phyloP scores from a whole-genome alignment of 148 eudicot species.

The Chenopodium album region DNA sequence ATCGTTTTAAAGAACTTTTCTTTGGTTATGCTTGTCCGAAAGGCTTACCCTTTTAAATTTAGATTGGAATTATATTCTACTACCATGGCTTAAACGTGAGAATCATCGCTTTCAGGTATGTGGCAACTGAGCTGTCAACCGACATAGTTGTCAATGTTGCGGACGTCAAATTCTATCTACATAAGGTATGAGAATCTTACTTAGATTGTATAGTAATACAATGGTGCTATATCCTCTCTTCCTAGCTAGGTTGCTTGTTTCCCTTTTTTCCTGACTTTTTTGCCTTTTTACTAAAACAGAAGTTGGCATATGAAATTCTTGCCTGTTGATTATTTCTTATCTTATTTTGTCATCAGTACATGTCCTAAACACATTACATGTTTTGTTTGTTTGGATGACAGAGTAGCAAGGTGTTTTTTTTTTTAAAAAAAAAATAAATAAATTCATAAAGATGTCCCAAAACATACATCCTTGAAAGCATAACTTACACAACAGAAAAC shows the following conservation, averaged over 20 bases:
- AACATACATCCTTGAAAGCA: background rate
- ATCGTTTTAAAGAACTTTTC: background rate
- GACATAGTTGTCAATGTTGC: constrained; percentile 73
- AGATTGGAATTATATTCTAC: background rate
- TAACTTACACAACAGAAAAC: background rate
- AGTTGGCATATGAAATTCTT: background rate
- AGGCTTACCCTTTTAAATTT: background rate
- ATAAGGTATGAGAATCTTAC: constrained; percentile 54
- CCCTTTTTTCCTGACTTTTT: background rate
- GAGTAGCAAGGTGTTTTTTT: background rate
- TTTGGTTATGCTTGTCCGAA: background rate
- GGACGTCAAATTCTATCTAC: constrained; percentile 82
- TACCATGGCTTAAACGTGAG: background rate
- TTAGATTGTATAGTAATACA: background rate
- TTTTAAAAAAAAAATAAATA: constrained; percentile 33
- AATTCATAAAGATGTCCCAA: background rate
- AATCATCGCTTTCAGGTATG: constrained; percentile 54
- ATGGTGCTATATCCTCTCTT: background rate
- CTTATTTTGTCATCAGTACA: constrained; percentile 14
- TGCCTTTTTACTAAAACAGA: background rate
- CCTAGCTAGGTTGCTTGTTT: background rate
- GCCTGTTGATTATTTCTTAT: background rate
- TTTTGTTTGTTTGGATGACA: background rate
- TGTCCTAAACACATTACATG: background rate
- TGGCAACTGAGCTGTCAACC: constrained; percentile 80